Base-by-base conservation (phyloP, 495 filamentous ascomycete species). In the Tuber calosporum region DNA sequence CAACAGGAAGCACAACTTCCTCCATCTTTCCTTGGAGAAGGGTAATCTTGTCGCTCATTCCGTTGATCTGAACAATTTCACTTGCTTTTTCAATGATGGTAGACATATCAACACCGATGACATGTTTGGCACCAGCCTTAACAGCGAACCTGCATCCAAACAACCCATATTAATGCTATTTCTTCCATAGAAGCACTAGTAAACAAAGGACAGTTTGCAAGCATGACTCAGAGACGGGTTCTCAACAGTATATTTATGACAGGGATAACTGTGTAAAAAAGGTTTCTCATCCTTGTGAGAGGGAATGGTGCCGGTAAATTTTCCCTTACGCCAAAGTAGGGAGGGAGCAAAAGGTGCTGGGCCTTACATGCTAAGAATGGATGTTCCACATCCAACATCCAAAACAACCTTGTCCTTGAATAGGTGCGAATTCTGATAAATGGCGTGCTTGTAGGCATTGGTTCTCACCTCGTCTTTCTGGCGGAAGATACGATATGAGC, bases 361-460 rank as follows among this genome's bases (percentile, higher is more conserved):
- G 26, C 5, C 88, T 73, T 84, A 93, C 91, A 93, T 92, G 90
- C 90, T 92, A 74, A 93, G 89, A 81, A 93, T 93, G 80, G 89
- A 89, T 40, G 95, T 98, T 82, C 95, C 95, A 84, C 95, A 99
- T 82, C 95, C 95, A 72, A 99, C 94, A 83, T 99, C 95, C 42
- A 99, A 89, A 70, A 99, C 95, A 26, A 94, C 88, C 86, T 98
- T 99, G 85, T 94, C 94, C 82, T 93, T 94, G 88, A 99, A 97
- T 67, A 99, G 88, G 83, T 96, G 89, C 83, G 90, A 90, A 85
- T 99, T 97, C 82, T 93, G 93, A 80, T 97, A 92, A 81, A 99
- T 98, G 22, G 95, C 89, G 83, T 98, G 93, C 84, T 95, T 93
- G 86, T 99, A 99, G 26, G 93, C 95, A 80, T 88, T 88, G 30